Conservation (phyloP, 352 stramenopile genomes). For the Hyaloperonospora brassicae region DNA sequence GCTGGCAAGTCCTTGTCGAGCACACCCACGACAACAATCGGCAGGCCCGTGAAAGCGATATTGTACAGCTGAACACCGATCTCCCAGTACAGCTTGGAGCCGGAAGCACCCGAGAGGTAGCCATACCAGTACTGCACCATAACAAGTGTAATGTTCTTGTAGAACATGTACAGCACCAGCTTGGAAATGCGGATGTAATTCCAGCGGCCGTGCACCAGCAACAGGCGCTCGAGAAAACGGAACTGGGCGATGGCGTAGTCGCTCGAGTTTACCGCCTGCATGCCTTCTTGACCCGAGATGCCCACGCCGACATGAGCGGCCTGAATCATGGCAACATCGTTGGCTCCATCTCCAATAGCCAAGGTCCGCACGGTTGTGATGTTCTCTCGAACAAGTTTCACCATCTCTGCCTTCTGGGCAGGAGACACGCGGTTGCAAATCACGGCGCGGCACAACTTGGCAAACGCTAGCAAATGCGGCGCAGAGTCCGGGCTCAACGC, state of each 20-base stretch:
- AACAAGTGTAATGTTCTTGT: slow-evolving; percentile 91
- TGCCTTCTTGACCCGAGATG: slow-evolving; percentile 91
- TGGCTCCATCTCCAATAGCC: slow-evolving; percentile 90
- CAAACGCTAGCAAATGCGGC: slow-evolving; percentile 55
- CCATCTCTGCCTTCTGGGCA: slow-evolving; percentile 80
- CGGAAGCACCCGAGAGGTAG: slow-evolving; percentile 90
- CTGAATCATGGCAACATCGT: slow-evolving; percentile 94
- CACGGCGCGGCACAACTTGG: slow-evolving; percentile 60
- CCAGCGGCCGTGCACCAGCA: slow-evolving; percentile 89
- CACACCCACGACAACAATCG: slow-evolving; percentile 83
- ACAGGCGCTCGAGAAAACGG: slow-evolving; percentile 82
- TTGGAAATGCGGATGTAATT: slow-evolving; percentile 89
- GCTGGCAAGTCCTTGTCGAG: slow-evolving; percentile 79
- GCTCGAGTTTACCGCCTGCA: slow-evolving; percentile 90
- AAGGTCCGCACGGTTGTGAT: slow-evolving; percentile 55
- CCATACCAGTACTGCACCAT: slow-evolving; percentile 88
- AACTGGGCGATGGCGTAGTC: slow-evolving; percentile 94
- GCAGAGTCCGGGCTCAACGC: slow-evolving; percentile 41
- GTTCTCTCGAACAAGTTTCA: slow-evolving; percentile 55
- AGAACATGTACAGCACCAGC: slow-evolving; percentile 90
- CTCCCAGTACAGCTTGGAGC: slow-evolving; percentile 81
- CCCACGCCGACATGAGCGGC: slow-evolving; percentile 89
- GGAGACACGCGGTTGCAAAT: slow-evolving; percentile 84
- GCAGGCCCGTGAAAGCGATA: slow-evolving; percentile 89
- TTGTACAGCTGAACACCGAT: slow-evolving; percentile 89